Evolutionary conservation across 2,329 filamentous ascomycete genomes (phyloP).

Genomic region (Phaeoacremonium minimum): DNA sequence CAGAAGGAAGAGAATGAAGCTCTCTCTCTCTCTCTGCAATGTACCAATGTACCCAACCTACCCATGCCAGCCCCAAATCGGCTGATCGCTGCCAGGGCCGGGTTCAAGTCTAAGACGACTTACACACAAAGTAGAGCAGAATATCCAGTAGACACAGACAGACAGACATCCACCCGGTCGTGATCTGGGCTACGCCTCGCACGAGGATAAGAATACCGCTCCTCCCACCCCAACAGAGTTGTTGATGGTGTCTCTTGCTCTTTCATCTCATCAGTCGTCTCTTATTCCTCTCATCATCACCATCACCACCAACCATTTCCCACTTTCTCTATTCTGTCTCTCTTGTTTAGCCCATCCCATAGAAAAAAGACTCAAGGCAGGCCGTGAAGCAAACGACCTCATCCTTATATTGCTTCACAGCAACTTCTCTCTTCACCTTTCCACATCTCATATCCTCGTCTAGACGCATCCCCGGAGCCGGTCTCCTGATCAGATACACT

Average conservation of each 20-base stretch:
- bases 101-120: too few species aligned
- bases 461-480: conserved; percentile 7
- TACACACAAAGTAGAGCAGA: too few species aligned
- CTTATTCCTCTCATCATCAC: not conserved
- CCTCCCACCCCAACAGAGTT: not conserved
- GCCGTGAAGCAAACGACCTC: conserved; percentile 12
- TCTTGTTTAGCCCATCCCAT: conserved; percentile 4
- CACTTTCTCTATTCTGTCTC: conserved; percentile 3
- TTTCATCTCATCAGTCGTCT: not conserved
- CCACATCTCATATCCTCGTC: not conserved
- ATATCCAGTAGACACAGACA: not conserved
- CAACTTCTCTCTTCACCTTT: conserved; percentile 1
- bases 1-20: too few species aligned
- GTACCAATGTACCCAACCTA: too few species aligned
- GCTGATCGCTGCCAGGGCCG: too few species aligned
- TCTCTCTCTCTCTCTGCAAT: too few species aligned
- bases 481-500: conserved; percentile 10
- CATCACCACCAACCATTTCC: conserved; percentile 4
- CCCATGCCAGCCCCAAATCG: too few species aligned
- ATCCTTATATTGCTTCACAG: conserved; percentile 7
- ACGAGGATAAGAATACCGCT: not conserved
- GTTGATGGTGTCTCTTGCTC: not conserved
- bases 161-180: not conserved
- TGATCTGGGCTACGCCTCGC: not conserved
- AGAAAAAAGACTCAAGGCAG: conserved; percentile 6